Base-by-base conservation (phyloP, 257 asterid species). In the Coffea canephora region DNA sequence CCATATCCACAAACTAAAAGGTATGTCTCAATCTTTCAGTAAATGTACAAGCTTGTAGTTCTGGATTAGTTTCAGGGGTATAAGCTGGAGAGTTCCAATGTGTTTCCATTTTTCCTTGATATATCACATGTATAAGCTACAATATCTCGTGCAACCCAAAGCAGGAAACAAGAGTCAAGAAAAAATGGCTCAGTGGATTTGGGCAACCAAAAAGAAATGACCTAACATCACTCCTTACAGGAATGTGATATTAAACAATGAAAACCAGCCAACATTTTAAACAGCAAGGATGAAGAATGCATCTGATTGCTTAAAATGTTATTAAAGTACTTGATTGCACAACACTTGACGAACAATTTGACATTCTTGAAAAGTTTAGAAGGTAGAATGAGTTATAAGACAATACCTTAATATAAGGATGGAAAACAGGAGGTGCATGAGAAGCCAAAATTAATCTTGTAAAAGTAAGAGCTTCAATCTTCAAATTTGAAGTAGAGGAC, bases 401-500 rank as follows among this genome's bases (percentile, higher is more conserved):
- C 57, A 81, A 81, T 91, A 96, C 99, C 99, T 94, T 89, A 73
- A 94, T 94, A 80, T 92, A 83, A 79, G 99, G 99, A 85, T 92
- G 96, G 92, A 96, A 96, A 89, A 91, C 98, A 80, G 93, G 62
- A 83, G 99, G 94, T 41, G 88, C 88, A 65, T 94, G 99, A 18
- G 97, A 96, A 69, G 96, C 92, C 84, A 96, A 86, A 83, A 94
- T 97, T 87, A 96, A 87, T 94, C 97, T 94, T 48, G 97, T 89
- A 86, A 96, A 96, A 78, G 91, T 93, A 80, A 96, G 99, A 85
- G 99, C 98, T 84, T 96, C 99, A 77, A 92, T 94, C 94, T 96
- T 96, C 78, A 96, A 84, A 84, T 94, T 96, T 55, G 99, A 96
- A 78, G 99, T 96, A 78, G 99, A 94, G 27, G 99, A 92, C 81